A percentile compares a stretch with the other conserved stretches of the same genome.
Evolutionary conservation across 2,329 filamentous ascomycete species (phyloP).

Genomic region (Neopestalotiopsis clavispora): DNA sequence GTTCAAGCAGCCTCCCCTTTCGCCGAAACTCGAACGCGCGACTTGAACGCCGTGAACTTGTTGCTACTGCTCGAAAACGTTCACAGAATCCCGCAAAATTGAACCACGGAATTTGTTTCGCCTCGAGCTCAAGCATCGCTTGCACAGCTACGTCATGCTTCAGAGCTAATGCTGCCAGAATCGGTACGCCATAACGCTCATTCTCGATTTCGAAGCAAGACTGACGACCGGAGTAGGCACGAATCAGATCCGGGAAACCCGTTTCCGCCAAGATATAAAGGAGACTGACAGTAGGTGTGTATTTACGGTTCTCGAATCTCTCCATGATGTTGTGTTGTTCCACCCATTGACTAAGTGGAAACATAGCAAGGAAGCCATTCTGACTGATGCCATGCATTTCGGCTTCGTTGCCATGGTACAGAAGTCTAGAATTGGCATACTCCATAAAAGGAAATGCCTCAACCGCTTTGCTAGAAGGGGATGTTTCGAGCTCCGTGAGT

Average conservation of each 20-base stretch:
- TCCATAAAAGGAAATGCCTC: conserved; percentile 20
- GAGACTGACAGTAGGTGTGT: conserved; percentile 12
- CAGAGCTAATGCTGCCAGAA: neutral
- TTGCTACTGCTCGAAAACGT: too few relatives aligned
- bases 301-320: conserved; percentile 12
- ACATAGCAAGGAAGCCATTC: conserved; percentile 7
- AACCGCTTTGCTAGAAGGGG: neutral
- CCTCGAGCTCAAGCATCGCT: neutral
- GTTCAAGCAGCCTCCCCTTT: too few relatives aligned
- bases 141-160: neutral
- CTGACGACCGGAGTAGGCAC: neutral
- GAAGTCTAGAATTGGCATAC: conserved; percentile 14
- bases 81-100: neutral
- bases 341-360: conserved; percentile 18
- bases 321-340: conserved; percentile 16
- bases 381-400: conserved; percentile 14
- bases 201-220: neutral
- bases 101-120: neutral
- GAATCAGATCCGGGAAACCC: neutral
- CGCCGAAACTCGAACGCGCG: too few relatives aligned
- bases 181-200: neutral
- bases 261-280: conserved; percentile 22
- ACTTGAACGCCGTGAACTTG: too few relatives aligned
- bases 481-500: conserved; percentile 6
- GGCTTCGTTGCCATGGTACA: conserved; percentile 22